These are phyloP conservation scores for Truncatella angustata DNA, from an alignment of 2,329 filamentous ascomycete genomes.

Conservation along the genomic window DNA sequence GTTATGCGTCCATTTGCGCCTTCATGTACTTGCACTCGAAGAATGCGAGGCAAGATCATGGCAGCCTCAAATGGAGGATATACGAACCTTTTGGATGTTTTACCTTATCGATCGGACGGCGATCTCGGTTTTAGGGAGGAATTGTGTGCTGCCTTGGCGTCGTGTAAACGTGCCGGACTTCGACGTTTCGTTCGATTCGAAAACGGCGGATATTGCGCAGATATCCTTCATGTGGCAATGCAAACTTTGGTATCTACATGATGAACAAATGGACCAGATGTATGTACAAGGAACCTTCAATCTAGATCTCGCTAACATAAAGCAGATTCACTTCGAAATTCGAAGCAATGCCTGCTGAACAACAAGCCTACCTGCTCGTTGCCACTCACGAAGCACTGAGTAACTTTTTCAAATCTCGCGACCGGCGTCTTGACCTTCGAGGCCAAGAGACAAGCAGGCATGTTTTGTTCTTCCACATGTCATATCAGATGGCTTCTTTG, in stretches of 20 bases:
- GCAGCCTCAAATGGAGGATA: conserved; percentile 14
- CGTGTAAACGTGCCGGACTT: conserved; percentile 16
- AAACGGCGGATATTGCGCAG: conserved; percentile 11
- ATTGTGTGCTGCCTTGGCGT: conserved; percentile 16
- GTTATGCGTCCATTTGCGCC: conserved; percentile 14
- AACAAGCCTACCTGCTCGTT: conserved; percentile 15
- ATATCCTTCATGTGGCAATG: conserved; percentile 17
- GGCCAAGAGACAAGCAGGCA: conserved; percentile 13
- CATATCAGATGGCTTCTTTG: conserved; percentile 16
- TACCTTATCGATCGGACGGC: conserved; percentile 17
- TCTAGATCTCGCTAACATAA: background rate
- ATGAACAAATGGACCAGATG: conserved; percentile 18
- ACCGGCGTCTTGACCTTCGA: conserved; percentile 10
- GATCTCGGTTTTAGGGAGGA: conserved; percentile 16
- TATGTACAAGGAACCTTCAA: background rate
- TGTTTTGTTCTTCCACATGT: conserved; percentile 15
- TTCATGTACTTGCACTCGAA: conserved; percentile 15
- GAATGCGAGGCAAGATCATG: conserved; percentile 14
- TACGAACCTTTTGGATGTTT: conserved; percentile 18
- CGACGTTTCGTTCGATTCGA: conserved; percentile 12
- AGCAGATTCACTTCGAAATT: conserved; percentile 14
- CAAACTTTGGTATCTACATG: conserved; percentile 17
- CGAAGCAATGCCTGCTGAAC: conserved; percentile 14
- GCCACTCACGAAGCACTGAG: conserved; percentile 16
- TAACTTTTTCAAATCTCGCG: conserved; percentile 14